Conservation (phyloP, 345 rosid species). For the Populus simonii region DNA sequence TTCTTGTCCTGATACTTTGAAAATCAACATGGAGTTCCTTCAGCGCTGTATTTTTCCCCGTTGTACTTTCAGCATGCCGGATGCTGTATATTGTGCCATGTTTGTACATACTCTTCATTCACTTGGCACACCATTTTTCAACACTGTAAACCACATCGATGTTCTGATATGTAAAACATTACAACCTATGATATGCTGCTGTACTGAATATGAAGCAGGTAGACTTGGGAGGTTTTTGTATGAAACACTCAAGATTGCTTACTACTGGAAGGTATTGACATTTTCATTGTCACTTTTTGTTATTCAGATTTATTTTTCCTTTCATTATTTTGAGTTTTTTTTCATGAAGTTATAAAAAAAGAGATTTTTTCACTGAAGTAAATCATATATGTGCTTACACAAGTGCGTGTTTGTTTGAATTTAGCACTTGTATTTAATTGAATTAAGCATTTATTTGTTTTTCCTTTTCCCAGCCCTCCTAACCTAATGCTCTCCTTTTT, state of each 20-base stretch:
- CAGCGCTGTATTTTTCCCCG: conserved; percentile 99
- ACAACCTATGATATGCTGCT: conserved; percentile 99
- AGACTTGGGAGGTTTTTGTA: conserved; percentile 90
- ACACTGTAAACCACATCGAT: conserved; percentile 98
- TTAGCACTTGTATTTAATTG: background rate
- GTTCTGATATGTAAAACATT: conserved; percentile 92
- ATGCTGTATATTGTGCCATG: conserved; percentile 97
- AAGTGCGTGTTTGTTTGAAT: background rate
- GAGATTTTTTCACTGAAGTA: background rate
- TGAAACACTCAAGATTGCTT: conserved; percentile 95
- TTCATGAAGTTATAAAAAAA: background rate
- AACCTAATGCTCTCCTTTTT: background rate
- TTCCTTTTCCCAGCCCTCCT: conserved; percentile 6
- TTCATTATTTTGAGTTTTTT: background rate
- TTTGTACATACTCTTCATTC: conserved; percentile 97
- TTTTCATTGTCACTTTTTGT: background rate
- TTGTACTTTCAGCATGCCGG: conserved; percentile 99
- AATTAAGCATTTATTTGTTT: background rate
- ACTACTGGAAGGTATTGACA: conserved; percentile 80
- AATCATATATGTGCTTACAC: background rate
- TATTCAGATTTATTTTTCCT: background rate
- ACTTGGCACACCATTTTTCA: conserved; percentile 95
- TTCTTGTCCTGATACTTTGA: conserved; percentile 95
- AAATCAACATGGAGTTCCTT: conserved; percentile 98
- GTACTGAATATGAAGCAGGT: conserved; percentile 98